A percentile compares a stretch with the other conserved stretches of the same genome.
Conservation (phyloP, 2,329 filamentous ascomycete species). For the Sporothrix protearum region DNA sequence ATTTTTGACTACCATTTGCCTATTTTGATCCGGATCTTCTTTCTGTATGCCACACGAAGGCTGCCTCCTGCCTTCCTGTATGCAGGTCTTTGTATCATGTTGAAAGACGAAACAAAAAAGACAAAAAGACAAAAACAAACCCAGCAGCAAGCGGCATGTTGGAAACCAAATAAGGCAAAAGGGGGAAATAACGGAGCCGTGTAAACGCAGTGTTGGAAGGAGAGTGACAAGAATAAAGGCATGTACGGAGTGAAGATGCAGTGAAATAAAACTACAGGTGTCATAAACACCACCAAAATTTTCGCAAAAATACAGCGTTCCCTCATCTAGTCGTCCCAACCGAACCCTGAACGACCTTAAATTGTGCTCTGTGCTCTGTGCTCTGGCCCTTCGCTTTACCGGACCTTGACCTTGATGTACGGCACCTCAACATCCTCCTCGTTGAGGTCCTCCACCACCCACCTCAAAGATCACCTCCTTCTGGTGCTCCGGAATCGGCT, state of each 20-base stretch:
- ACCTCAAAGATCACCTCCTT: slow-evolving; percentile 97
- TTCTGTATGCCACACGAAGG: not conserved
- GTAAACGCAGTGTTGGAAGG: not conserved
- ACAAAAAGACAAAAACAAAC: not conserved
- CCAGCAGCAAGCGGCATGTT: not conserved
- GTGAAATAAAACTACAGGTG: not conserved
- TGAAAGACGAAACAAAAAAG: not conserved
- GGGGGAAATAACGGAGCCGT: not conserved
- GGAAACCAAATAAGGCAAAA: not conserved
- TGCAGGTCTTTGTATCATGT: not conserved
- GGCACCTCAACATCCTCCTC: slow-evolving; percentile 96
- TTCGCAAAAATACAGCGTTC: slow-evolving; percentile 4
- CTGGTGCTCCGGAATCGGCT: slow-evolving; percentile 83
- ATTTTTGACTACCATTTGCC: not conserved
- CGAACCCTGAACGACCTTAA: not conserved
- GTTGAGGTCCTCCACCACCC: slow-evolving; percentile 81
- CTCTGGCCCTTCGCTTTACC: slow-evolving; percentile 31
- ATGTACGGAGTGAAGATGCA: not conserved
- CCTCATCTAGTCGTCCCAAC: slow-evolving; percentile 6
- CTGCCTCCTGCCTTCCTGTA: too few relatives aligned
- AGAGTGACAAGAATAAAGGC: not conserved
- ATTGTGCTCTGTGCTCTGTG: too few relatives aligned
- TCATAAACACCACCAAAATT: not conserved
- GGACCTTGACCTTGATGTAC: slow-evolving; percentile 84
- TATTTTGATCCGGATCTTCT: not conserved